These are phyloP conservation scores for Myxozyma melibiosi DNA, from an alignment of 805 yeast species.

Conservation along the genomic window DNA sequence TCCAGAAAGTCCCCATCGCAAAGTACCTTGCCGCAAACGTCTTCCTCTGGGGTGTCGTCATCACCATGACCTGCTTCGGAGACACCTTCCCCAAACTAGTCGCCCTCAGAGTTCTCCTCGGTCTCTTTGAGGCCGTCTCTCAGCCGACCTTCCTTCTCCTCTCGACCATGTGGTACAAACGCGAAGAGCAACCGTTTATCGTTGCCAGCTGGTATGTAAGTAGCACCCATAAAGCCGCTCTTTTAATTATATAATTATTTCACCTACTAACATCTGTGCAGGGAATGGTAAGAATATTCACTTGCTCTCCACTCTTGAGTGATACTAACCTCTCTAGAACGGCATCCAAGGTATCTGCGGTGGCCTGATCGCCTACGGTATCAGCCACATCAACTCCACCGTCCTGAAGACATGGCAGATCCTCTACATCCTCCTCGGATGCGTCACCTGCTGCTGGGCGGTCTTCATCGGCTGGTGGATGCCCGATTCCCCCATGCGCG, in stretches of 20 bases:
- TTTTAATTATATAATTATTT: conserved; percentile 41
- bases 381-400: conserved; percentile 3
- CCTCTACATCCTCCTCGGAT: conserved; percentile 7
- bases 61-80: conserved; percentile 36
- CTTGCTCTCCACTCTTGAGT: conserved; percentile 54
- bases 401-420: conserved; percentile 15
- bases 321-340: conserved; percentile 52
- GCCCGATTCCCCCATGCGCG: conserved; percentile 57
- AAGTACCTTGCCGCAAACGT: conserved; percentile 36
- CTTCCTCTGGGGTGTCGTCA: conserved; percentile 52
- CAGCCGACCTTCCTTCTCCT: conserved; percentile 58
- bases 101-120: conserved; percentile 52
- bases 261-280: conserved; percentile 50
- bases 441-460: conserved; percentile 7
- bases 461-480: conserved; percentile 27
- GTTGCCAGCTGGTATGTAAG: conserved; percentile 53
- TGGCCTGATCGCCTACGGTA: conserved; percentile 10
- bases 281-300: conserved; percentile 52
- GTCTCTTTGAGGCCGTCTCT: conserved; percentile 55
- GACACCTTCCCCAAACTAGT: conserved; percentile 48
- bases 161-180: conserved; percentile 61
- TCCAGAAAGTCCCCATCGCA: conserved; percentile 50
- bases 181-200: conserved; percentile 47
- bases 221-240: conserved; percentile 46
- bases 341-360: conserved; percentile 36